A percentile compares a stretch with the other conserved stretches of the same genome.
Conservation (phyloP, 805 yeast species). For the Saturnispora zaruensis region DNA sequence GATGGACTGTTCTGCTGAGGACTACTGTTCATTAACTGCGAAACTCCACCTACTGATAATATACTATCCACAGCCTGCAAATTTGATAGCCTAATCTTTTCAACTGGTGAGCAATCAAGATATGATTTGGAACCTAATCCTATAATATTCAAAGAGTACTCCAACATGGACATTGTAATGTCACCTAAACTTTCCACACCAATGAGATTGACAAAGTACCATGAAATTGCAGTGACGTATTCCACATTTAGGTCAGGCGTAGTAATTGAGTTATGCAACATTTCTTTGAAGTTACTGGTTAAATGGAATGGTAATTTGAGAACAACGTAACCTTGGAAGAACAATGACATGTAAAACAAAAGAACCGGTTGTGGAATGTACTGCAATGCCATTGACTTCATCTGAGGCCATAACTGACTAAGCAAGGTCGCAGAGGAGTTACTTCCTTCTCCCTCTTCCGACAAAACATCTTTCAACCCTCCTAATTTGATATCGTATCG, state of each 20-base stretch:
- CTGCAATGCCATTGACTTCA: constrained; percentile 74
- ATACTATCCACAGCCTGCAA: constrained; percentile 4
- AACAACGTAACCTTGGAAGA: constrained; percentile 84
- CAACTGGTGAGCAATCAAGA: background rate
- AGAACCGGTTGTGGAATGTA: constrained; percentile 87
- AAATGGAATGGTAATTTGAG: constrained; percentile 88
- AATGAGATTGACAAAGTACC: constrained; percentile 85
- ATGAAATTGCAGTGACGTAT: constrained; percentile 89
- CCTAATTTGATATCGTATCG: constrained; percentile 3
- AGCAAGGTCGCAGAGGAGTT: constrained; percentile 46
- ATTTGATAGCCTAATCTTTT: background rate
- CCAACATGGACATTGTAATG: constrained; percentile 49
- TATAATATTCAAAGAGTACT: constrained; percentile 14
- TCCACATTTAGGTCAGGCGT: constrained; percentile 82
- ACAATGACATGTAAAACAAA: constrained; percentile 94
- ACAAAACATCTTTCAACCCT: constrained; percentile 4
- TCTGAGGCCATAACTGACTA: constrained; percentile 67
- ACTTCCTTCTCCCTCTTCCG: constrained; percentile 29
- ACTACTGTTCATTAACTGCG: background rate
- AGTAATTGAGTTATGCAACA: constrained; percentile 81
- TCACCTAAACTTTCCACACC: constrained; percentile 68
- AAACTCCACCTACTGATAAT: constrained; percentile 10
- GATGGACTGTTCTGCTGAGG: constrained; percentile 13
- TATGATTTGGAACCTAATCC: background rate
- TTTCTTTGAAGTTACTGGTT: constrained; percentile 80